phyloP scores from a whole-genome alignment of 345 rosid genomes.

The Excoecaria agallocha region DNA sequence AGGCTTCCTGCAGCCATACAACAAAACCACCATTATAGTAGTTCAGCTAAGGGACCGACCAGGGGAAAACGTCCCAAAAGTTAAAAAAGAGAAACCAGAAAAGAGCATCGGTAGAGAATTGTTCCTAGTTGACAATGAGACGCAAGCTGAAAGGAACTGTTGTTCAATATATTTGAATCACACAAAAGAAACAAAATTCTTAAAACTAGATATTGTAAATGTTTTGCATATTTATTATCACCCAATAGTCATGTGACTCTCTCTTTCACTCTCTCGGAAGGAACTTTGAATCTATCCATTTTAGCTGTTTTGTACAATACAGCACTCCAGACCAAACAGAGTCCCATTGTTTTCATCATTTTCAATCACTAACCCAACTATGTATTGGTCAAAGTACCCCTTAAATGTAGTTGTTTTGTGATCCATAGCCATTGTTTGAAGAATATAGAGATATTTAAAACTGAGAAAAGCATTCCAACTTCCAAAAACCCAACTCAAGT shows the following conservation, averaged over 20 bases:
- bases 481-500: background rate
- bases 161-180: background rate
- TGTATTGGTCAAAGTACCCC: background rate
- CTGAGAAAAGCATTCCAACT: background rate
- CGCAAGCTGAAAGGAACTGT: background rate
- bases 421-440: background rate
- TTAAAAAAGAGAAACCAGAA: background rate
- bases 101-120: background rate
- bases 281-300: background rate
- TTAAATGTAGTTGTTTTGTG: background rate
- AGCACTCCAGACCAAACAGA: background rate
- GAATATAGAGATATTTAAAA: background rate
- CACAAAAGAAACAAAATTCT: background rate
- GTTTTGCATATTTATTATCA: background rate
- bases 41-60: no score
- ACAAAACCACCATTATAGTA: slow-evolving; percentile 20
- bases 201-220: background rate
- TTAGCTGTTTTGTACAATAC: background rate
- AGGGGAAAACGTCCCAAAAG: background rate
- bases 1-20: slow-evolving; percentile 75
- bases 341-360: background rate
- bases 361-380: background rate
- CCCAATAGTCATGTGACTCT: background rate
- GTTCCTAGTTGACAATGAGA: slow-evolving; percentile 2
- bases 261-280: no score